Evolutionary conservation across 2,329 filamentous ascomycete genomes (phyloP), one percentile per base, ranked within the genome.

Genomic region (Cercospora sp.): DNA sequence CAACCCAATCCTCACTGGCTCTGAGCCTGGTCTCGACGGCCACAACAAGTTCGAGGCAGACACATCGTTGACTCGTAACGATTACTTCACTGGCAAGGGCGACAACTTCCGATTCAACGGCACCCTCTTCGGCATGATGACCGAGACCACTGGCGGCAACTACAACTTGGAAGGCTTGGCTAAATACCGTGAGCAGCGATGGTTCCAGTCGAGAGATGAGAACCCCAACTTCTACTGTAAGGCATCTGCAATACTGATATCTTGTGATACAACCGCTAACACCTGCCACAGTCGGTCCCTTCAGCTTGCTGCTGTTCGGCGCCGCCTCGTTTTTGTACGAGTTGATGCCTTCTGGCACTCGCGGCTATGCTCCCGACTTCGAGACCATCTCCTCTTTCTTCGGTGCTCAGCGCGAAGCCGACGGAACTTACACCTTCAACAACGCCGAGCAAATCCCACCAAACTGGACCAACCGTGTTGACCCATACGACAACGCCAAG

Each of bases 31-130:
- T 64, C 75, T 83, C 23, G 76, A 81, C 42, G 80, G 78, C 39
- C 81, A 83, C 75, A 81, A 82, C 73, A 83, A 82, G 72, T 82
- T 82, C 65, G 80, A 82, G 67, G 73, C 74, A 12, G 73, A 82
- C 66, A 74, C 79, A 1, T 82, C 80, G 6, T 76, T 82, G 26
- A 81, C 80, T 6, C 77, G 80, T 20, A 79, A 79, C 66, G 80
- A 82, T 70, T 82, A 76, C 72, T 81, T 80, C 73, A 70, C 75
- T 48, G 70, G 73, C 36, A 75, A 73, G 5, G 78, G 77, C 10
- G 79, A 81, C 67, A 74, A 80, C 64, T 81, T 77, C 73, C 74
- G 63, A 6, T 82, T 82, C 76, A 81, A 82, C 67, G 76, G 76
- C 26, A 79, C 79, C 0, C 73, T 82, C 28, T 82, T 81, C 72